Conservation (phyloP, 1,139 yeast species). For the Kurtzmaniella natalensis region DNA sequence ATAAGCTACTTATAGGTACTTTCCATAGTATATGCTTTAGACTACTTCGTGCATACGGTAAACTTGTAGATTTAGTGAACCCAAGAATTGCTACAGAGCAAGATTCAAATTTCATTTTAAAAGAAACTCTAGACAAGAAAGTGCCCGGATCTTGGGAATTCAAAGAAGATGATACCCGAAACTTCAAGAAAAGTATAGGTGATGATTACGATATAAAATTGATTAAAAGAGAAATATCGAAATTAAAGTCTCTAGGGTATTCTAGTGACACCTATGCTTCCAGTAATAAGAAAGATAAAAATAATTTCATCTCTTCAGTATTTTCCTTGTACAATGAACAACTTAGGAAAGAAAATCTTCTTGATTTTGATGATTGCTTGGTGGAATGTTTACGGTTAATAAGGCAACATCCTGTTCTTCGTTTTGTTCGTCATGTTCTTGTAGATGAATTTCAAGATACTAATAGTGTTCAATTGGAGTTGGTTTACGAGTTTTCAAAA, state of each 20-base stretch:
- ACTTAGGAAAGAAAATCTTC: conserved; percentile 34
- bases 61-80: conserved; percentile 40
- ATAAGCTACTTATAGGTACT: conserved; percentile 66
- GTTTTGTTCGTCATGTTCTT: conserved; percentile 60
- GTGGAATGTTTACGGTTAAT: conserved; percentile 51
- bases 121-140: conserved; percentile 29
- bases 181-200: not conserved
- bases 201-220: conserved; percentile 26
- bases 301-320: conserved; percentile 22
- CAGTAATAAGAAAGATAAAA: conserved; percentile 6
- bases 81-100: conserved; percentile 65
- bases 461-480: conserved; percentile 65
- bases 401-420: conserved; percentile 39
- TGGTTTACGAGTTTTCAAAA: conserved; percentile 58
- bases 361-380: conserved; percentile 86
- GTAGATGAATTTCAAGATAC: conserved; percentile 97
- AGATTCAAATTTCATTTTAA: conserved; percentile 51
- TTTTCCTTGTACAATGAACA: conserved; percentile 52
- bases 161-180: conserved; percentile 2
- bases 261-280: conserved; percentile 31
- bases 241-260: conserved; percentile 47
- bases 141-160: not conserved
- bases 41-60: conserved; percentile 55
- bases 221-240: conserved; percentile 45
- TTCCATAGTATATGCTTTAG: conserved; percentile 77